Evolutionary conservation across 148 eudicot species (phyloP), one percentile per base, ranked within the genome.

Genomic region (Salicornia ramosissima): DNA sequence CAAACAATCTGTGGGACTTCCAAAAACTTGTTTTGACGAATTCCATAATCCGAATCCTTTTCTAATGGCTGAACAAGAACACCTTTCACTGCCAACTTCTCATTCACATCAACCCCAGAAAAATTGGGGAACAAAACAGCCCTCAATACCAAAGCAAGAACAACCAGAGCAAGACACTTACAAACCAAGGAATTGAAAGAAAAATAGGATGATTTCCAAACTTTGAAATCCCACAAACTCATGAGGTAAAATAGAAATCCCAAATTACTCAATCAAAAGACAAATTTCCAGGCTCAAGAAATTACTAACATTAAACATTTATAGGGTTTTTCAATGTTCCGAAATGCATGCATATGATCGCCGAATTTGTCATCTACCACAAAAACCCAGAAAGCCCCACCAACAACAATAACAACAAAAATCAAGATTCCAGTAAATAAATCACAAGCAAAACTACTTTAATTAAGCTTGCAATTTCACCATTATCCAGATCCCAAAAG

Each of bases 1-100:
- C 99, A 94, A 13, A 94, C 81, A 56, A 91, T 90, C 71, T 90
- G 97, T 45, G 99, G 99, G 62, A 87, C 96, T 82, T 94, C 97
- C 65, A 94, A 55, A 79, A 87, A 94, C 79, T 82, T 90, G 22
- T 65, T 52, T 10, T 61, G 79, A 16, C 73, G 70, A 77, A 78
- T 49, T n/a, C 74, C 77, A 47, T 63, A 67, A 51, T 67, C 79
- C 13, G 26, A 2, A 19, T 36, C n/a, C 15, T 60, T 31, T 7
- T 64, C 71, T 7, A 58, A 33, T 7, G 53, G 12, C 15, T 69
- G 56, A 26, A 11, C 30, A 71, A 31, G 40, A 63, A 65, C 65
- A n/a, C 55, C 70, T 53, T 75, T 67, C 10, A 71, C 26, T 14
- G 67, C 75, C 26, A 71, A 29, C 10, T 69, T 67, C 16, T 40